A percentile compares a stretch with the other conserved stretches of the same genome.
These are phyloP conservation scores for Populus hybrid DNA, from an alignment of 441 rosid species.

Conservation along the genomic window DNA sequence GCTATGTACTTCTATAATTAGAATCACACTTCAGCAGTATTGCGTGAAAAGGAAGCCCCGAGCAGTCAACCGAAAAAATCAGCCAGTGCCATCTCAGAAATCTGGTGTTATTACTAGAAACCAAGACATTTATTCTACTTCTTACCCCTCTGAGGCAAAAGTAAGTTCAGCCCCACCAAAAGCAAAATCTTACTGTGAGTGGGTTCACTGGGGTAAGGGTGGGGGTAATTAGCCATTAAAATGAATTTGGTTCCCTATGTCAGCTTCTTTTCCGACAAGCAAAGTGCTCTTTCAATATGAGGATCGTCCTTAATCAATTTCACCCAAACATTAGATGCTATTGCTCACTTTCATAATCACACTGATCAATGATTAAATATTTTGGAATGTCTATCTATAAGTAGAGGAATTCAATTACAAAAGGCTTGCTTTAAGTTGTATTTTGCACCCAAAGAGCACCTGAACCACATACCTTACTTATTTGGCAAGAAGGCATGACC, in stretches of 20 bases:
- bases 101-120: not conserved
- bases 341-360: not conserved
- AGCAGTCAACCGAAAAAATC: not conserved
- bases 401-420: not conserved
- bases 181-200: not conserved
- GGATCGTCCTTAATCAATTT: not conserved
- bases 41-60: not conserved
- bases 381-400: not conserved
- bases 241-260: not conserved
- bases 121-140: not conserved
- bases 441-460: not conserved
- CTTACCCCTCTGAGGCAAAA: not conserved
- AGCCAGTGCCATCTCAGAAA: not conserved
- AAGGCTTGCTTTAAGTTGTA: not conserved
- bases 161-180: not conserved
- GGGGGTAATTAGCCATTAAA: not conserved
- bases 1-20: not conserved
- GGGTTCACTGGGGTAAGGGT: not conserved
- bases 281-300: not conserved
- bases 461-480: slow-evolving; percentile 14
- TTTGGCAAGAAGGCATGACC: slow-evolving; percentile 9
- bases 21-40: not conserved
- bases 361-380: not conserved
- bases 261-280: not conserved
- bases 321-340: not conserved